A percentile compares a stretch with the other conserved stretches of the same genome.
These are phyloP conservation scores for Rhinocladiella mackenziei DNA, from an alignment of 2,329 filamentous ascomycete species.

Conservation along the genomic window DNA sequence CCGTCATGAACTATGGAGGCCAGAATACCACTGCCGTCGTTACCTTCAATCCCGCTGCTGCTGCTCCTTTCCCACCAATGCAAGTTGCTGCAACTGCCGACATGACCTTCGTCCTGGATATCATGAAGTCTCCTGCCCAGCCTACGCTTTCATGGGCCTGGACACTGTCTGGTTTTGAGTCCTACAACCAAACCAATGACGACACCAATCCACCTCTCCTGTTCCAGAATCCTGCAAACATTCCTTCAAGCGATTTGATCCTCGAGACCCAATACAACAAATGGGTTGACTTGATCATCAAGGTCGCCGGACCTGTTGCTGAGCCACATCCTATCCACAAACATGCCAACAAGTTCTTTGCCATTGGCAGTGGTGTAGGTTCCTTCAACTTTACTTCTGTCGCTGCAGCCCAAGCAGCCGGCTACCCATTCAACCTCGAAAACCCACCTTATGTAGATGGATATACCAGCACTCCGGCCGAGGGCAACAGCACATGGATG, in stretches of 20 bases:
- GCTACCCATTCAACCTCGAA: constrained; percentile 54
- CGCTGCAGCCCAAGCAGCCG: constrained; percentile 42
- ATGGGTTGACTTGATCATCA: constrained; percentile 57
- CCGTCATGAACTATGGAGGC: constrained; percentile 52
- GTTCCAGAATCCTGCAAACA: constrained; percentile 40
- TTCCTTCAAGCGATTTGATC: constrained; percentile 45
- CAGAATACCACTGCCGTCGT: constrained; percentile 39
- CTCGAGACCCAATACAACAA: constrained; percentile 46
- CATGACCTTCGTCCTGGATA: constrained; percentile 42
- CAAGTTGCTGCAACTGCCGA: constrained; percentile 44
- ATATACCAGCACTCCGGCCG: constrained; percentile 39
- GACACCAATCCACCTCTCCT: constrained; percentile 44
- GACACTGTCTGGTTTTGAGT: constrained; percentile 47
- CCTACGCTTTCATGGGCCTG: constrained; percentile 48
- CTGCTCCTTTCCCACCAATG: constrained; percentile 49
- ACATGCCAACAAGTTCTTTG: constrained; percentile 59
- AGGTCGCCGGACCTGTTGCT: constrained; percentile 44
- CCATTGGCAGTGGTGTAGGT: constrained; percentile 52
- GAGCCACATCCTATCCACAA: constrained; percentile 62
- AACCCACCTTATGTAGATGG: constrained; percentile 54
- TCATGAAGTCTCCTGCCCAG: constrained; percentile 29
- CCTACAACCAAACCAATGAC: constrained; percentile 39
- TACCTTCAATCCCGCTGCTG: constrained; percentile 43
- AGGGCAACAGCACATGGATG: constrained; percentile 42
- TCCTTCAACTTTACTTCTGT: constrained; percentile 52